Evolutionary conservation across 2,329 filamentous ascomycete species (phyloP).

Genomic region (Neofusicoccum ribis): DNA sequence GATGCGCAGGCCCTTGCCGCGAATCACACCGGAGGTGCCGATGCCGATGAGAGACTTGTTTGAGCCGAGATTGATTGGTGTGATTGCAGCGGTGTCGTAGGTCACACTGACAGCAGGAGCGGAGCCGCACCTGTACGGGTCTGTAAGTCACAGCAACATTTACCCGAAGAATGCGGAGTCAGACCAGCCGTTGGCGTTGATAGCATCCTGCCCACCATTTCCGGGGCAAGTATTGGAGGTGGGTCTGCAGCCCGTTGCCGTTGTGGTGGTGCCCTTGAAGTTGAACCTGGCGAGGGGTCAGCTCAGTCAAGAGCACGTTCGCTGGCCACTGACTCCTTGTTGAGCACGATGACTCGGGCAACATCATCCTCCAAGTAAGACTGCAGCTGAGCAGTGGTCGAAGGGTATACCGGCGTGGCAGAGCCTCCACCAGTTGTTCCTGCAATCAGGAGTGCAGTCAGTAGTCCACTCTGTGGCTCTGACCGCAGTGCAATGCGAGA

Average conservation of each 20-base stretch:
- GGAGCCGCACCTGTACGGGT: constrained; percentile 53
- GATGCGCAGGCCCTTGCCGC: constrained; percentile 58
- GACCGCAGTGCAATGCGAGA: too few species aligned
- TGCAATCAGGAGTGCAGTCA: too few species aligned
- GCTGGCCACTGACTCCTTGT: constrained; percentile 38
- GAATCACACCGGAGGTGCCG: constrained; percentile 56
- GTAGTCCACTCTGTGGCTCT: too few species aligned
- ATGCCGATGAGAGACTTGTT: constrained; percentile 61
- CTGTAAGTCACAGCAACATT: constrained; percentile 52
- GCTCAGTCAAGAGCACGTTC: constrained; percentile 26
- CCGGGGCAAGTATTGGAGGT: constrained; percentile 47
- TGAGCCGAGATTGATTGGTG: constrained; percentile 54
- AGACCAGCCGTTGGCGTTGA: constrained; percentile 62
- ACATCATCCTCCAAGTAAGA: constrained; percentile 57
- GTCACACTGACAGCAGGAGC: constrained; percentile 42
- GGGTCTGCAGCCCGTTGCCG: constrained; percentile 59
- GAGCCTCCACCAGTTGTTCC: constrained; percentile 61
- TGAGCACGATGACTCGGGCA: constrained; percentile 60
- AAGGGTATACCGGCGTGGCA: constrained; percentile 56
- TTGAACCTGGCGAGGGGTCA: constrained; percentile 41
- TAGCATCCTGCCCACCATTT: constrained; percentile 59
- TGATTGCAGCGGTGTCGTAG: constrained; percentile 55
- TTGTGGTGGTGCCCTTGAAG: constrained; percentile 54
- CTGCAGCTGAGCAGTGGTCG: constrained; percentile 56
- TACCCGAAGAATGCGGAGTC: not conserved